Evolutionary conservation across 2,329 filamentous ascomycete genomes (phyloP).

Genomic region (Fusarium staphyleae): DNA sequence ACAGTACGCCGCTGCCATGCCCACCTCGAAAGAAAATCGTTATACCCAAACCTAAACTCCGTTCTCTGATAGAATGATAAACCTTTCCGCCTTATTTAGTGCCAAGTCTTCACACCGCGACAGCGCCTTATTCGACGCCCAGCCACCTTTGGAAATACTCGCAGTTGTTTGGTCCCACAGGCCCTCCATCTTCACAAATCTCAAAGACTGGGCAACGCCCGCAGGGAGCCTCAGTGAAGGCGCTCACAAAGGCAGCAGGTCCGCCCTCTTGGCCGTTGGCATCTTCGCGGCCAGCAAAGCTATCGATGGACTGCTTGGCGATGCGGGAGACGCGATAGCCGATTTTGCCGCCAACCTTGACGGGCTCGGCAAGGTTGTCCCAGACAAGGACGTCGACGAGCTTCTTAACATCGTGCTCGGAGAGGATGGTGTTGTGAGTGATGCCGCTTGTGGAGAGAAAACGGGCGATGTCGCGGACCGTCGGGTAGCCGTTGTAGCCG

Average conservation of each 20-base stretch:
- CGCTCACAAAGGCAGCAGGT: conserved; percentile 64
- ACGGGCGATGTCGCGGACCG: conserved; percentile 76
- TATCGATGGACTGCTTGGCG: conserved; percentile 53
- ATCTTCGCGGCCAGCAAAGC: conserved; percentile 51
- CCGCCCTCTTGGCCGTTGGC: conserved; percentile 48
- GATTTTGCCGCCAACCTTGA: conserved; percentile 57
- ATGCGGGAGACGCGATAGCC: conserved; percentile 63
- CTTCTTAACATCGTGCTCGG: conserved; percentile 80
- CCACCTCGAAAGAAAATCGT: conserved; percentile 23
- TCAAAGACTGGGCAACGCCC: conserved; percentile 93
- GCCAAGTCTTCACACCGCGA: neutral
- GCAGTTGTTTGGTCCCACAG: conserved; percentile 88
- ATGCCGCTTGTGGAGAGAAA: conserved; percentile 74
- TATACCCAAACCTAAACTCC: conserved; percentile 35
- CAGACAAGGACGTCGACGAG: conserved; percentile 88
- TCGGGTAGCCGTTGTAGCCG: conserved; percentile 81
- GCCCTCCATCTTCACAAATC: conserved; percentile 87
- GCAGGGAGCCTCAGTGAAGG: conserved; percentile 88
- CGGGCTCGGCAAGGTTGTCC: conserved; percentile 81
- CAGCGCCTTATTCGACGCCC: conserved; percentile 50
- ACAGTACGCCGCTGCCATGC: conserved; percentile 38
- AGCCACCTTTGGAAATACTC: conserved; percentile 93
- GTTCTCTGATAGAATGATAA: conserved; percentile 3
- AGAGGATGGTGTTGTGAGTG: conserved; percentile 74
- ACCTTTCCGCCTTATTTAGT: neutral